Conservation (phyloP, 441 rosid genomes). For the Corymbia calophylla region DNA sequence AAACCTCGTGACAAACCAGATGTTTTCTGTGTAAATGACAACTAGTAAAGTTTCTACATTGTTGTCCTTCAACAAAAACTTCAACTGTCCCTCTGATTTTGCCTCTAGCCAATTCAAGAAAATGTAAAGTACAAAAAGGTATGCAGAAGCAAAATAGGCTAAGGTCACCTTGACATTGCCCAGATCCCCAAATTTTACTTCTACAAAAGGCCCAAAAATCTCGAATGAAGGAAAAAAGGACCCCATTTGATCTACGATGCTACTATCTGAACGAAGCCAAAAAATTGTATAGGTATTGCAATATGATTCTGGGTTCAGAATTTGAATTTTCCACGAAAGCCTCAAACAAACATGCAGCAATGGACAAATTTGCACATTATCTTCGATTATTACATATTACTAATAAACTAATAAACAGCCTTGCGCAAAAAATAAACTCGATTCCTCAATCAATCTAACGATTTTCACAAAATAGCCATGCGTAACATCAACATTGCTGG, state of each 20-base stretch:
- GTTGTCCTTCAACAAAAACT: not conserved
- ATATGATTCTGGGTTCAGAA: not conserved
- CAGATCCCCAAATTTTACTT: not conserved
- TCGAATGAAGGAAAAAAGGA: not conserved
- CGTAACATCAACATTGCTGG: not conserved
- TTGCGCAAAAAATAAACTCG: not conserved
- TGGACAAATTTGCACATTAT: constrained; percentile 21
- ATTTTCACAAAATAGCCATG: not conserved
- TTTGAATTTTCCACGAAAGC: not conserved
- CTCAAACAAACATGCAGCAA: not conserved
- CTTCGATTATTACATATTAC: not conserved
- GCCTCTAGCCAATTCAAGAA: not conserved
- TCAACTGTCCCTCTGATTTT: not conserved
- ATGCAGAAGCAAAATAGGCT: not conserved
- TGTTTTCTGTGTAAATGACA: not conserved
- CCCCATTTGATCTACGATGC: not conserved
- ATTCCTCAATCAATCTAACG: not conserved
- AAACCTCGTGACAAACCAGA: not conserved
- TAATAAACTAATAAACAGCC: not conserved
- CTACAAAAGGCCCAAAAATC: not conserved
- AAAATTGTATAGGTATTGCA: not conserved
- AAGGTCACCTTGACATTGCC: not conserved
- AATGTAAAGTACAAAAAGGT: not conserved
- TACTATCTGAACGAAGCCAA: not conserved
- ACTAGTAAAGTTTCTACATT: not conserved